Evolutionary conservation across 257 asterid species (phyloP).

Genomic region (Galeopsis tetrahit): DNA sequence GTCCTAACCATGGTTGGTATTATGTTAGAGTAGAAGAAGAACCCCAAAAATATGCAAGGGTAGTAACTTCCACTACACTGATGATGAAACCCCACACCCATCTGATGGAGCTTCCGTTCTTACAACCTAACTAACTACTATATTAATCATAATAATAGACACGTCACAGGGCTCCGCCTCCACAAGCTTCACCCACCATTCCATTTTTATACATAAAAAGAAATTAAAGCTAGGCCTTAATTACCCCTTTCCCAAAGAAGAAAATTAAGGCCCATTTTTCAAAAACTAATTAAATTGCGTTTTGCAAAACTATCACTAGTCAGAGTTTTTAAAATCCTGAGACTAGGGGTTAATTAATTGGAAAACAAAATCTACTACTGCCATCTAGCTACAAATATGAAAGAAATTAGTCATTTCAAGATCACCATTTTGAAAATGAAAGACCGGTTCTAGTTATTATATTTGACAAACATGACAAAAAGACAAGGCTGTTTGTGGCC

Average conservation of each 20-base stretch:
- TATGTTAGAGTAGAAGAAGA: conserved; percentile 55
- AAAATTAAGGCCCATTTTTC: conserved; percentile 37
- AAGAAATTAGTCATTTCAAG: conserved; percentile 44
- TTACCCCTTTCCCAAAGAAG: conserved; percentile 50
- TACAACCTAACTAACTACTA: conserved; percentile 31
- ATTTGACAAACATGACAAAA: conserved; percentile 42
- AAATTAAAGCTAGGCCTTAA: neutral
- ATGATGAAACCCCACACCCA: conserved; percentile 54
- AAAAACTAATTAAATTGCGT: conserved; percentile 32
- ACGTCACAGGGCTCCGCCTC: conserved; percentile 49
- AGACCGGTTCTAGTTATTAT: conserved; percentile 29
- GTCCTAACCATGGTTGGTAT: conserved; percentile 92
- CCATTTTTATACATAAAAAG: conserved; percentile 3
- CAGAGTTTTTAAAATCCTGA: conserved; percentile 59
- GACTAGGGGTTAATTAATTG: conserved; percentile 42
- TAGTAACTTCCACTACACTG: conserved; percentile 58
- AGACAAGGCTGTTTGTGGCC: conserved; percentile 43
- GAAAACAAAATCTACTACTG: conserved; percentile 42
- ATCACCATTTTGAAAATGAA: conserved; percentile 44
- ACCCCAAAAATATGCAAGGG: conserved; percentile 69
- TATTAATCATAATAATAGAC: neutral
- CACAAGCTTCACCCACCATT: conserved; percentile 45
- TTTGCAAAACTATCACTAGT: conserved; percentile 46
- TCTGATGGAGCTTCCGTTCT: conserved; percentile 52
- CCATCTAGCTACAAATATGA: conserved; percentile 31